Base-by-base conservation (phyloP, 352 stramenopile species). In the Thraustotheca clavata region DNA sequence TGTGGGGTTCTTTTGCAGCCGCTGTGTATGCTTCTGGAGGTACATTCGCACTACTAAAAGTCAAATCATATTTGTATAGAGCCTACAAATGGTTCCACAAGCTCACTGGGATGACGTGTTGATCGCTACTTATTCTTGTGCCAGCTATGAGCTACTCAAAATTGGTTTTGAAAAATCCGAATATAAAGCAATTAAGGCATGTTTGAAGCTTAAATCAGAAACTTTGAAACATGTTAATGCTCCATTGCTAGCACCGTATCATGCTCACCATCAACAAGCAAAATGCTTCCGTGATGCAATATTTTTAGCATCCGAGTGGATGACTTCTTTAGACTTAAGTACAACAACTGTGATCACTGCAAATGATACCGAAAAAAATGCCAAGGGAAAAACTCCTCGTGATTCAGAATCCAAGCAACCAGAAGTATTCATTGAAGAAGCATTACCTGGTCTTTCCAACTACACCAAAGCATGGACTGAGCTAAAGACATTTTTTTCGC, bases 1-100 rank as follows among this genome's bases (percentile, higher is more conserved):
- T 73, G 70, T 31, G 74, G 69, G 1, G 22, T 86, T 31, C 72
- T 71, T 0, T 88, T 87, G 31, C 66, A 75, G 18, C 67, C 76
- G 7, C 67, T 92, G 11, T 71, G 79, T 54, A 87, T 72, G 11
- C 73, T 78, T 20, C 81, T 86, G 26, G 70, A 88, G 71, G 77
- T 84, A 67, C 39, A 54, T 16, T 47, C 7, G 22, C 24, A 27
- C 8, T 43, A 32, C 12, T 26, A 9, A 20, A 43, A 43, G 16
- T 20, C 16, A 43, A 20, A 20, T 16, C 20, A 18, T 43, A 18
- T 43, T 16, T 43, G 38, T 50, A 22, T 38, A 65, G 57, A 54
- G 24, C 8, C 38, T 65, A 31, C 57, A 54, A 31, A 5, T 65
- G 8, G n/a, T 65, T 9, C 57, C 57, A 2, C 24, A 24, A 36